These are phyloP conservation scores for Penicillium rolfsii DNA, from an alignment of 2,329 filamentous ascomycete species.

Conservation along the genomic window DNA sequence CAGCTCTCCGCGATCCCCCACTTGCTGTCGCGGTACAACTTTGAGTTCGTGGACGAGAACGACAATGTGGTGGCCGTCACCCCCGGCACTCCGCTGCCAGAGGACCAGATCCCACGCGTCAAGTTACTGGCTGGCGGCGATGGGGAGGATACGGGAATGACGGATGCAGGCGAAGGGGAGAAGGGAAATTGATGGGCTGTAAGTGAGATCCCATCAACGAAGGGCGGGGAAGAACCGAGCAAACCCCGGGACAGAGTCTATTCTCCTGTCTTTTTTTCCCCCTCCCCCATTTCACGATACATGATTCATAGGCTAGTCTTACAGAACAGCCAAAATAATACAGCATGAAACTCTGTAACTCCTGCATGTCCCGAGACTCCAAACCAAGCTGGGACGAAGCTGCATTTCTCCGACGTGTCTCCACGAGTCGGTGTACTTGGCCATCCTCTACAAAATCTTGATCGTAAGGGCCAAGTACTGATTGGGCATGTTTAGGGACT, in stretches of 20 bases:
- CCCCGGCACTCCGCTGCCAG: slow-evolving; percentile 68
- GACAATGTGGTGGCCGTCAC: slow-evolving; percentile 85
- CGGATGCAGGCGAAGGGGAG: slow-evolving; percentile 34
- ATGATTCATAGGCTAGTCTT: neutral
- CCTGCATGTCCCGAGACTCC: neutral
- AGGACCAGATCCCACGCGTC: slow-evolving; percentile 62
- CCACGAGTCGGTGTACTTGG: neutral
- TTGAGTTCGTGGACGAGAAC: slow-evolving; percentile 94
- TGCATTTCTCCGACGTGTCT: slow-evolving; percentile 1
- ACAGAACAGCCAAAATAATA: neutral
- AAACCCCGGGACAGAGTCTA: neutral
- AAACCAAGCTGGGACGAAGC: neutral
- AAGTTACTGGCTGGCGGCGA: slow-evolving; percentile 64
- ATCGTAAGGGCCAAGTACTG: neutral
- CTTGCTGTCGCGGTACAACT: slow-evolving; percentile 91
- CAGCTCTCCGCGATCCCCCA: slow-evolving; percentile 97
- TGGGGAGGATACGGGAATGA: slow-evolving; percentile 43
- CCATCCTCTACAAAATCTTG: neutral
- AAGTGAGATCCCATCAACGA: slow-evolving; percentile 5
- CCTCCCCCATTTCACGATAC: neutral
- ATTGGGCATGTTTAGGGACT: neutral
- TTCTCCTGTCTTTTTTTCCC: neutral
- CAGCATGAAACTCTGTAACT: neutral
- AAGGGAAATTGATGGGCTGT: slow-evolving; percentile 30
- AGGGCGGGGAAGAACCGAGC: neutral